Evolutionary conservation across 2,329 filamentous ascomycete genomes (phyloP).

Genomic region (Pleoardoris graminearum): DNA sequence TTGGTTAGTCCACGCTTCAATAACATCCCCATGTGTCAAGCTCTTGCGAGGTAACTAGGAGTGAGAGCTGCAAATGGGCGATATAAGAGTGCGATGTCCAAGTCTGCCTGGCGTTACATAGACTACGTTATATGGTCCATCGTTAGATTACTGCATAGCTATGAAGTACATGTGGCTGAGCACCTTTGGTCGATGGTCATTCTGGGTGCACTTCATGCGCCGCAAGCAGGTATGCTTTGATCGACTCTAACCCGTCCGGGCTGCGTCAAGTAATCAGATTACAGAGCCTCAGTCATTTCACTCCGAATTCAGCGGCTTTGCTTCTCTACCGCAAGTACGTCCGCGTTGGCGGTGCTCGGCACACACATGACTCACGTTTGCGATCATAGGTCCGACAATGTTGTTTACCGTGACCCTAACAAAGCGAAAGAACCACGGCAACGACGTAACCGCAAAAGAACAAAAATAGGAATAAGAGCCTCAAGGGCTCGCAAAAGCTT

Average conservation of each 20-base stretch:
- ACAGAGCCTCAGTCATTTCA: neutral
- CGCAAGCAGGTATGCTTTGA: neutral
- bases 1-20: neutral
- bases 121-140: neutral
- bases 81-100: neutral
- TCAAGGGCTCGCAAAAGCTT: neutral
- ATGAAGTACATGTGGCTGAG: neutral
- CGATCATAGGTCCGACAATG: conserved; percentile 1
- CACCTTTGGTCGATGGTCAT: neutral
- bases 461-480: neutral
- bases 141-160: neutral
- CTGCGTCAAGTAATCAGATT: neutral
- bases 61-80: neutral
- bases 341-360: neutral
- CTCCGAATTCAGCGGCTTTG: neutral
- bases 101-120: neutral
- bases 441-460: neutral
- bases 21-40: neutral
- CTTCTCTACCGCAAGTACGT: neutral
- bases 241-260: neutral
- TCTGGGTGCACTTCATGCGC: neutral
- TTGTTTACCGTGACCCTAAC: conserved; percentile 2
- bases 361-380: neutral
- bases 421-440: neutral
- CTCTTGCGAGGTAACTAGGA: neutral